Conservation (phyloP, 1,284 basidiomycete species). For the Neonothopanus nambi region DNA sequence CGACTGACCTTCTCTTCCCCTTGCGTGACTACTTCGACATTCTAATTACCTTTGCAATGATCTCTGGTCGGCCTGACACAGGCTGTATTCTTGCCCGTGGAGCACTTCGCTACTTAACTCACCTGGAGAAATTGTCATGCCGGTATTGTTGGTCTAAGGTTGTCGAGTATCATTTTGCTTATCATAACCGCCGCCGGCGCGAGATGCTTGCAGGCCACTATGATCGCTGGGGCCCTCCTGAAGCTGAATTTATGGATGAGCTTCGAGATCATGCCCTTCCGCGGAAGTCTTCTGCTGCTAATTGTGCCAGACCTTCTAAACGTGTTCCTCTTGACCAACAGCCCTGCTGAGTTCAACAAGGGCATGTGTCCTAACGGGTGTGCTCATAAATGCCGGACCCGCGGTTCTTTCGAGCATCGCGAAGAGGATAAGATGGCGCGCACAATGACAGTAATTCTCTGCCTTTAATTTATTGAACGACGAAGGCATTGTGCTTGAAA, state of each 20-base stretch:
- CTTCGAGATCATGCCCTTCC: not conserved
- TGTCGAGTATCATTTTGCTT: slow-evolving; percentile 9
- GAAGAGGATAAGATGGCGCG: no score
- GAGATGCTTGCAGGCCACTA: slow-evolving; percentile 8
- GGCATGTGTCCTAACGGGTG: not conserved
- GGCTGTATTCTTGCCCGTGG: not conserved
- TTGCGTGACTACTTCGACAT: slow-evolving; percentile 3
- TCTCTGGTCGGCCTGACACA: not conserved
- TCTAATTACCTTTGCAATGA: not conserved
- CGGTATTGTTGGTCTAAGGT: slow-evolving; percentile 4
- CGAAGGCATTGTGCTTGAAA: no score
- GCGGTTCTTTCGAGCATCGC: no score
- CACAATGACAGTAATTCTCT: no score
- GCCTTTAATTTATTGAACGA: no score
- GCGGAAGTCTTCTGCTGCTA: not conserved
- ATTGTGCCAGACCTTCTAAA: not conserved
- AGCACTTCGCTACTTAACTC: not conserved
- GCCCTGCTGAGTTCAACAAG: slow-evolving; percentile 7
- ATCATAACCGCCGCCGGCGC: not conserved
- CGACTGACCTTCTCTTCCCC: not conserved
- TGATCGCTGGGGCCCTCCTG: slow-evolving; percentile 3
- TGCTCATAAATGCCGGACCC: no score
- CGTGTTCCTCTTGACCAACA: slow-evolving; percentile 5
- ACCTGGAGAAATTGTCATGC: not conserved
- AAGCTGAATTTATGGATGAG: not conserved